Evolutionary conservation across 768 basidiomycete species (phyloP).

Genomic region (Cyclocybe aegerita): DNA sequence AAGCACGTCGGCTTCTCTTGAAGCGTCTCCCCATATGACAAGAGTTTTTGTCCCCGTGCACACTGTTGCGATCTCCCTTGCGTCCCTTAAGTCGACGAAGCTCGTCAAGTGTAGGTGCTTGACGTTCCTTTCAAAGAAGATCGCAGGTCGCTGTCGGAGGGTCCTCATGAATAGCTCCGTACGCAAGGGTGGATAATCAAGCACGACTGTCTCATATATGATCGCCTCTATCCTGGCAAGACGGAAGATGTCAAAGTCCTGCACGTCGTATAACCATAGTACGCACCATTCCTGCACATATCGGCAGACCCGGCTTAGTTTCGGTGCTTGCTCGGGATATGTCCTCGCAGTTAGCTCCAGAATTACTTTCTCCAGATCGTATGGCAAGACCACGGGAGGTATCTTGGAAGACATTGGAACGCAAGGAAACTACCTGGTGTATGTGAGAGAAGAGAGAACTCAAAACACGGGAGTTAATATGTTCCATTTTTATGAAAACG

Average conservation of each 20-base stretch:
- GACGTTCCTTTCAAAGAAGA: conserved; percentile 28
- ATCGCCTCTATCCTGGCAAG: conserved; percentile 29
- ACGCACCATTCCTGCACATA: conserved; percentile 25
- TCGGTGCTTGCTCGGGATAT: conserved; percentile 22
- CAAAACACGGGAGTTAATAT: too few relatives aligned
- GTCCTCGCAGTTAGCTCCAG: conserved; percentile 28
- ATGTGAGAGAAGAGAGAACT: too few relatives aligned
- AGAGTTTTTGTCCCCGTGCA: conserved; percentile 24
- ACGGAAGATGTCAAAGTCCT: background rate
- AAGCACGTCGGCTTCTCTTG: conserved; percentile 3
- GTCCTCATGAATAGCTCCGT: conserved; percentile 27
- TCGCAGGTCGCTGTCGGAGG: conserved; percentile 21
- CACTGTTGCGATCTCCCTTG: conserved; percentile 19
- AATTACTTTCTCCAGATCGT: conserved; percentile 32
- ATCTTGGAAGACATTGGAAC: too few relatives aligned
- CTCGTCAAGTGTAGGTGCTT: conserved; percentile 26
- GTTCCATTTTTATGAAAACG: too few relatives aligned
- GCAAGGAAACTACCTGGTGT: too few relatives aligned
- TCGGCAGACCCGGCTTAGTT: conserved; percentile 23
- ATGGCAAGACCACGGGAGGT: conserved; percentile 21
- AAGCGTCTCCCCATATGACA: conserved; percentile 25
- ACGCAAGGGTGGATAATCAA: conserved; percentile 16
- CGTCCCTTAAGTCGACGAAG: conserved; percentile 17
- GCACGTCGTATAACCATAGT: background rate
- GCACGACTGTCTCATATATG: conserved; percentile 30